These are phyloP conservation scores for Lathyrus oleraceus DNA, from an alignment of 306 rosid genomes.

Conservation along the genomic window DNA sequence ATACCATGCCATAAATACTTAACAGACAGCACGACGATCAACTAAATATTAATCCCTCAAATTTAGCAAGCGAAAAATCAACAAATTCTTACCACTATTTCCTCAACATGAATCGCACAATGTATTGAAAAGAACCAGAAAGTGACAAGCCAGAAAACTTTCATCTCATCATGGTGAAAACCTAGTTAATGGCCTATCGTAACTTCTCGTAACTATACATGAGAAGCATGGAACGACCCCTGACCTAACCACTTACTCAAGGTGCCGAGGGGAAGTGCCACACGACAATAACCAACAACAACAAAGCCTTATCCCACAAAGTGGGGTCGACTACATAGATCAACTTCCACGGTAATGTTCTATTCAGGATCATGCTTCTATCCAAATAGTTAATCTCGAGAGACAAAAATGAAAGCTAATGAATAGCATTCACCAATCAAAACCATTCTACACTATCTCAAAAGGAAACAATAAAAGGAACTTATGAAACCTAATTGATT, in stretches of 20 bases:
- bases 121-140: conserved; percentile 20
- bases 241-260: background rate
- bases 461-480: background rate
- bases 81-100: conserved; percentile 7
- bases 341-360: no score
- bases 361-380: no score
- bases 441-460: conserved; percentile 20
- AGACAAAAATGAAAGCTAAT: background rate
- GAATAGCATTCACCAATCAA: conserved; percentile 5
- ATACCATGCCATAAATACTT: conserved; percentile 1
- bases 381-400: no score
- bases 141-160: background rate
- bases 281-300: no score
- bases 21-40: background rate
- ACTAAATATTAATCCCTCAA: background rate
- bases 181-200: background rate
- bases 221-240: background rate
- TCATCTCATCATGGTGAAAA: background rate
- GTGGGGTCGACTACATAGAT: no score
- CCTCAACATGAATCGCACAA: background rate
- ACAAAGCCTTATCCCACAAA: no score
- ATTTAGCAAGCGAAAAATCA: background rate
- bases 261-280: background rate
- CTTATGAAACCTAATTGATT: background rate
- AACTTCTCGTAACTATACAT: no score